Base-by-base conservation (phyloP, 345 rosid species). In the Erodium maritimum region DNA sequence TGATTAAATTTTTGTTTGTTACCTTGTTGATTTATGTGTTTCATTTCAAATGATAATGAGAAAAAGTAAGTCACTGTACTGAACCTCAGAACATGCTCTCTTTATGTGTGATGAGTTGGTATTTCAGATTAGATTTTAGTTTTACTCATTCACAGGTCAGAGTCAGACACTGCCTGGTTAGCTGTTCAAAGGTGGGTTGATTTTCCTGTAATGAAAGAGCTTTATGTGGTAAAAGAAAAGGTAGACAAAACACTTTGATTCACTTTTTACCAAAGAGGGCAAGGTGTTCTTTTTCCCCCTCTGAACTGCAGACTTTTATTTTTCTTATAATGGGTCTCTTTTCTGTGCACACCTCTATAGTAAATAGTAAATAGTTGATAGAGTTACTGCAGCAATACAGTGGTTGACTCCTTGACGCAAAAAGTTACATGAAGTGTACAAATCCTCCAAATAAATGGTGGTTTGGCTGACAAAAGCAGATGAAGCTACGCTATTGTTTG, bases 361-460 rank as follows among this genome's bases (percentile, higher is more conserved):
- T n/a, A 17, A 3, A 50, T 19, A 50, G 53, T n/a, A n/a, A n/a
- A n/a, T n/a, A n/a, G 18, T 50, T 50, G 1, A 1, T 18, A 3
- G 3, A 17, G 37, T 7, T 12, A 0, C 46, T 29, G 21, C 17
- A 23, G 59, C 46, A 37, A n/a, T 29, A 13, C 19, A 5, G 8
- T 54, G 17, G 62, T 56, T 54, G 69, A 54, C 55, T 60, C 17
- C 53, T 52, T 24, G 42, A 16, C 22, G 48, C 69, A 60, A 66
- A n/a, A 66, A 66, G 69, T 60, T 25, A 46, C 18, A 23, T 50
- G 11, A 58, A 52, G 56, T 52, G 33, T 50, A 2, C 5, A 50
- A 50, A 50, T 50, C 53, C 17, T 59, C 29, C 19, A 37, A 45
- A 60, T 23, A 13, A 46, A 62, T 68, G 59, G 45, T 62, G 62